Evolutionary conservation across 2,329 filamentous ascomycete species (phyloP).

Genomic region (Biscogniauxia marginata): DNA sequence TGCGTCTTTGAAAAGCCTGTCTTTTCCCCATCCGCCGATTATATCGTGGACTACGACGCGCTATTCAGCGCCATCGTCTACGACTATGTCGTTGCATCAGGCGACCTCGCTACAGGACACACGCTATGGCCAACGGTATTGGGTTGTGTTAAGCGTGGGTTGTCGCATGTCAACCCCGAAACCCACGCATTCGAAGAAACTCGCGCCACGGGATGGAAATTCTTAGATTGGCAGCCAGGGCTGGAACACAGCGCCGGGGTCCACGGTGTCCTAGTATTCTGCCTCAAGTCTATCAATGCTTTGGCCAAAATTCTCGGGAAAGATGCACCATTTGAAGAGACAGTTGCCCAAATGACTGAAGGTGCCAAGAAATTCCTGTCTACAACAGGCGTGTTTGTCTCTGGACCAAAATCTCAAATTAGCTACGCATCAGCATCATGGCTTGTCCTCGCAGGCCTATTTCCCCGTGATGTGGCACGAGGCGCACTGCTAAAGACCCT

Average conservation of each 20-base stretch:
- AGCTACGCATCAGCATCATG: neutral
- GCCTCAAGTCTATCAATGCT: neutral
- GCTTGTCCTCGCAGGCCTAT: neutral
- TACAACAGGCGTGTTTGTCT: neutral
- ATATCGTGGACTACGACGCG: neutral
- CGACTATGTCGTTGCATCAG: neutral
- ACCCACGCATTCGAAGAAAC: neutral
- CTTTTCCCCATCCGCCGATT: neutral
- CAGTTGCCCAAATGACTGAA: neutral
- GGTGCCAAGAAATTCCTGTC: neutral
- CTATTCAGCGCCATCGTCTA: neutral
- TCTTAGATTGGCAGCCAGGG: neutral
- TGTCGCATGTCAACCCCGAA: neutral
- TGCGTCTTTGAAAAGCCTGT: neutral
- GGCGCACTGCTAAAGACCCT: neutral
- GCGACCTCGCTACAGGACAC: neutral
- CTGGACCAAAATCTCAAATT: neutral
- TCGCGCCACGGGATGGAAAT: neutral
- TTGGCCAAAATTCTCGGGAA: neutral
- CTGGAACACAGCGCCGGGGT: neutral
- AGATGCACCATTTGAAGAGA: neutral
- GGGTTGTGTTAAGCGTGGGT: neutral
- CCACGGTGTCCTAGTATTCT: neutral
- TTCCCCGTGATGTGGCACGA: neutral
- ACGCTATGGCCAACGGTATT: neutral